Evolutionary conservation across 2,329 filamentous ascomycete genomes (phyloP).

Genomic region (Ceratocystis colombiana): DNA sequence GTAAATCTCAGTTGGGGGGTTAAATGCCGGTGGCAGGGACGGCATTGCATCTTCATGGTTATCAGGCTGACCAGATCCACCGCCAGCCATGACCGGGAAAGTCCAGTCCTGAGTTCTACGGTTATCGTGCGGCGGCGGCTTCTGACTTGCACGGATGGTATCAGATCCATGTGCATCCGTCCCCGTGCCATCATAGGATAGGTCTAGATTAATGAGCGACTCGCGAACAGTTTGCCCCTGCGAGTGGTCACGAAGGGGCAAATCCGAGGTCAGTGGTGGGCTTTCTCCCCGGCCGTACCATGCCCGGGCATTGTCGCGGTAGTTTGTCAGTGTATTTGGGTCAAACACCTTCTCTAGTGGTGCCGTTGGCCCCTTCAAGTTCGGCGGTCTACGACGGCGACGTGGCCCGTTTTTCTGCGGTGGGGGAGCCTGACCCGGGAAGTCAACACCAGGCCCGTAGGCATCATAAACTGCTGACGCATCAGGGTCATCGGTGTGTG

Average conservation of each 20-base stretch:
- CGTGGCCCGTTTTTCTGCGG: conserved; percentile 28
- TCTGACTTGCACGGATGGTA: conserved; percentile 20
- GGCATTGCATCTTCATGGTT: conserved; percentile 17
- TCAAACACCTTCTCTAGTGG: conserved; percentile 42
- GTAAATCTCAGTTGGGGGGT: conserved; percentile 23
- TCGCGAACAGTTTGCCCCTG: conserved; percentile 34
- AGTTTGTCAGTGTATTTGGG: conserved; percentile 39
- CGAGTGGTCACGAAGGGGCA: conserved; percentile 38
- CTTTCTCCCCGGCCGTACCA: conserved; percentile 35
- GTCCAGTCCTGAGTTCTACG: conserved; percentile 43
- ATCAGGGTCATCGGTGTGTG: conserved; percentile 16
- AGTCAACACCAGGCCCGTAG: conserved; percentile 22
- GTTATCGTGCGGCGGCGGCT: conserved; percentile 27
- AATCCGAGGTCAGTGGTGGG: conserved; percentile 34
- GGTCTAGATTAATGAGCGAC: conserved; percentile 41
- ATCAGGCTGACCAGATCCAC: conserved; percentile 20
- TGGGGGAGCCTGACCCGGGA: conserved; percentile 21
- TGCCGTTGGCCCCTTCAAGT: conserved; percentile 35
- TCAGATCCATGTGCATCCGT: conserved; percentile 14
- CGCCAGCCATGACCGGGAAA: conserved; percentile 31
- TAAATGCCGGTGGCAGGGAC: conserved; percentile 6
- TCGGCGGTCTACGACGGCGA: conserved; percentile 37
- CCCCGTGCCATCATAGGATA: conserved; percentile 32
- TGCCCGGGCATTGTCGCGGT: conserved; percentile 38
- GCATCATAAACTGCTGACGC: conserved; percentile 21